These are phyloP conservation scores for Adiantum capillusveneris DNA, from an alignment of 75 land plant genomes.

Conservation along the genomic window DNA sequence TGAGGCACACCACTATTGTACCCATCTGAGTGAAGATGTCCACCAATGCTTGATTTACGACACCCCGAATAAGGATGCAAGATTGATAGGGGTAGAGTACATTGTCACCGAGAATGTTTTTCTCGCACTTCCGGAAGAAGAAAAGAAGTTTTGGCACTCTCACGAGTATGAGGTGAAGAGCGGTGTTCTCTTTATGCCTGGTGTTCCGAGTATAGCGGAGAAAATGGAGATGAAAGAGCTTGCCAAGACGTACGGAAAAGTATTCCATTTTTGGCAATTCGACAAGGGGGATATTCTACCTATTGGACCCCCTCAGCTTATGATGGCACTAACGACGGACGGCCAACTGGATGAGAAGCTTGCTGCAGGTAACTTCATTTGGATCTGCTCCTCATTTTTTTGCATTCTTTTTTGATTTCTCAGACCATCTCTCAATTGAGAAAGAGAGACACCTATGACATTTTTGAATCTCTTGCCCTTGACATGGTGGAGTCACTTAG, in stretches of 20 bases:
- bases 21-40: conserved; percentile 78
- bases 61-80: conserved; percentile 42
- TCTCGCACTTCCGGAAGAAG: conserved; percentile 59
- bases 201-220: conserved; percentile 53
- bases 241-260: conserved; percentile 63
- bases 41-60: conserved; percentile 86
- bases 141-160: conserved; percentile 93
- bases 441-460: not conserved
- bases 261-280: conserved; percentile 90
- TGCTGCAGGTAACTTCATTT: conserved; percentile 18
- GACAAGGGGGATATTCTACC: conserved; percentile 78
- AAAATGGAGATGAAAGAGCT: conserved; percentile 60
- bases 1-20: conserved; percentile 90
- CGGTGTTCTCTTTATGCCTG: conserved; percentile 76
- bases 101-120: conserved; percentile 63
- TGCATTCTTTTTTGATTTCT: not conserved
- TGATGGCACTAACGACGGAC: conserved; percentile 75
- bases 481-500: too few species aligned
- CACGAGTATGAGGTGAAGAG: conserved; percentile 95
- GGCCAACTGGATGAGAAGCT: conserved; percentile 61
- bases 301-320: conserved; percentile 71
- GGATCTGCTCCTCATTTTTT: not conserved
- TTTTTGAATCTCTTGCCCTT: too few species aligned
- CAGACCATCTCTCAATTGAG: not conserved
- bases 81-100: conserved; percentile 87